Base-by-base conservation (phyloP, 140 eudicot species). In the Bidens hawaiensis region DNA sequence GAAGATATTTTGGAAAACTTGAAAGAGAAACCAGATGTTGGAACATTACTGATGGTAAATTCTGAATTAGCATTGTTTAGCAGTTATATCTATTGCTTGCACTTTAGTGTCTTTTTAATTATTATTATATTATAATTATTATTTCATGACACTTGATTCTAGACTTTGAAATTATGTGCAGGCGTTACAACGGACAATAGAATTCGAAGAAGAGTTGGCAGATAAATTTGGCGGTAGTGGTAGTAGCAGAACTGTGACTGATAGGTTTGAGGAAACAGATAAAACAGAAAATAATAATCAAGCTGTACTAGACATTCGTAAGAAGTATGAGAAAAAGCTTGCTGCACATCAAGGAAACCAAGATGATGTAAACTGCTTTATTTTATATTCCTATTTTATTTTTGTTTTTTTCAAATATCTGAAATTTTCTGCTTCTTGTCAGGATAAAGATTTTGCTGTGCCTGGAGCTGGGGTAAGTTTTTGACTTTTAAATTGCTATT, bases 401-500 rank as follows among this genome's bases (percentile, higher is more conserved):
- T 14, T 26, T 30, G 24, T 59, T 17, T 48, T n/a, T 15, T 62
- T 54, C 46, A 18, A 28, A 22, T n/a, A 52, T 61, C 43, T 47
- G 23, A 18, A 15, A 64, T 36, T 23, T 19, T 72, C 0, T 51
- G 65, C 45, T 52, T 54, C 64, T 71, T 72, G 25, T 60, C 82
- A 93, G 99, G 95, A 77, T 60, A 83, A 83, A 67, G 96, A 87
- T 45, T 74, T 80, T 41, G 85, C 95, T 15, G 96, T 80, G 50
- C 98, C 98, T 68, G 96, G 83, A 80, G 98, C 96, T 60, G 98
- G 96, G 86, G 98, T 90, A 84, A 47, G 68, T 73, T 60, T 71
- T 56, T 45, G 3, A 34, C 2, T 59, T 59, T 8, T 57, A 17
- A 10, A 16, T 18, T 57, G 63, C 26, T 31, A 31, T 4, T 28